phyloP scores from a whole-genome alignment of 768 basidiomycete species.

The Crucibulum laeve region DNA sequence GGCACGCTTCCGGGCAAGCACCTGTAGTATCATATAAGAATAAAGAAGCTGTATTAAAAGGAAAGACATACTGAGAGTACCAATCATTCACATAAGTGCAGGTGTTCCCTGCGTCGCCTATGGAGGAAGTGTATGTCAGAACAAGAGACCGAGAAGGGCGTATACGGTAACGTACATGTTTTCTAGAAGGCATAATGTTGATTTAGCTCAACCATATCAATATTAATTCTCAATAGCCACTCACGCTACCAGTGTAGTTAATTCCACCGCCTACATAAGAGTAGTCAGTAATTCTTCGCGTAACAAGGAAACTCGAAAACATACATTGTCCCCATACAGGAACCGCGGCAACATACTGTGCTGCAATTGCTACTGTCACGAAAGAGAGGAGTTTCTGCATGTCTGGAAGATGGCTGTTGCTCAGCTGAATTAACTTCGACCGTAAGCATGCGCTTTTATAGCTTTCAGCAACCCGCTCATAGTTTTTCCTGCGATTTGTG shows the following conservation, averaged over 20 bases:
- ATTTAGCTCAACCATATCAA: neutral
- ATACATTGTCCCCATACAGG: constrained; percentile 27
- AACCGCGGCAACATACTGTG: constrained; percentile 17
- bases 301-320: neutral
- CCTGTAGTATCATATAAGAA: constrained; percentile 2
- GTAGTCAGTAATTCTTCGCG: constrained; percentile 1
- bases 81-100: constrained; percentile 24
- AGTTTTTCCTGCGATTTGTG: no score
- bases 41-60: neutral
- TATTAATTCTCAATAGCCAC: constrained; percentile 2
- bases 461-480: no score
- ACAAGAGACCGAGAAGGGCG: no score
- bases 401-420: neutral
- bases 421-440: no score
- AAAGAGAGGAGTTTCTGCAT: constrained; percentile 21
- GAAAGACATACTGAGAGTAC: constrained; percentile 22
- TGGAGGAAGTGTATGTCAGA: neutral
- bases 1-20: constrained; percentile 8
- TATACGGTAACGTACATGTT: neutral
- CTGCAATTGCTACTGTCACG: constrained; percentile 17
- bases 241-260: constrained; percentile 21
- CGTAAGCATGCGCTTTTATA: no score
- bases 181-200: no score
- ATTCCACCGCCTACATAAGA: constrained; percentile 19
- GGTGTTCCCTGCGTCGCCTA: constrained; percentile 22